phyloP scores from a whole-genome alignment of 1,284 basidiomycete species.

The Ustilago esculenta region DNA sequence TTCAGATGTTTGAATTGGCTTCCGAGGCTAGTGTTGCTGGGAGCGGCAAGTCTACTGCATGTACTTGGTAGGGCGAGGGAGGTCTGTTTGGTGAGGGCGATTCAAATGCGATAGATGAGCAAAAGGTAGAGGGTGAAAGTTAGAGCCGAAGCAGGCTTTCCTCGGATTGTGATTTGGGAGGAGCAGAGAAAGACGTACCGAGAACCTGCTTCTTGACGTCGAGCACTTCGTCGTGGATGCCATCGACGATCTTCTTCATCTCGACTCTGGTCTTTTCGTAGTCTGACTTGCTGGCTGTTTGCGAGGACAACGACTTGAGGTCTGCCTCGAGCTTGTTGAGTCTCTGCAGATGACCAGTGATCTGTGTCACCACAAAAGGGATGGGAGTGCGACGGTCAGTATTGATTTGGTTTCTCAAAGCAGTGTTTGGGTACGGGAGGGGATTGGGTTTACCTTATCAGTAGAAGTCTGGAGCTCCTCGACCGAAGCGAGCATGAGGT shows the following conservation, averaged over 20 bases:
- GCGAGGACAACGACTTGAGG: conserved; percentile 34
- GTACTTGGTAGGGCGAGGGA: conserved; percentile 48
- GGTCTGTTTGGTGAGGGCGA: conserved; percentile 17
- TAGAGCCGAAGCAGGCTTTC: too few species aligned
- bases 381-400: too few species aligned
- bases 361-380: too few species aligned
- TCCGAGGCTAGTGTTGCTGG: background rate
- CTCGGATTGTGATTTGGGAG: too few species aligned
- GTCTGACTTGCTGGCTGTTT: conserved; percentile 33
- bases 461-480: conserved; percentile 85
- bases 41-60: conserved; percentile 27
- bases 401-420: too few species aligned
- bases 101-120: background rate
- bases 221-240: conserved; percentile 47
- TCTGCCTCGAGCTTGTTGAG: conserved; percentile 51
- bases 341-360: conserved; percentile 39
- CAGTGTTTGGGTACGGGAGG: too few species aligned
- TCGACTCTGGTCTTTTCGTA: conserved; percentile 33
- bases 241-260: conserved; percentile 50
- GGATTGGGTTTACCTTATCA: conserved; percentile 73
- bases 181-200: conserved; percentile 20
- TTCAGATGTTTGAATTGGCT: too few species aligned
- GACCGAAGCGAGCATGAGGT: conserved; percentile 82
- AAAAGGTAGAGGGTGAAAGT: too few species aligned
- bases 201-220: conserved; percentile 46